Conservation (phyloP, 306 rosid species). For the Cicer arietinum region DNA sequence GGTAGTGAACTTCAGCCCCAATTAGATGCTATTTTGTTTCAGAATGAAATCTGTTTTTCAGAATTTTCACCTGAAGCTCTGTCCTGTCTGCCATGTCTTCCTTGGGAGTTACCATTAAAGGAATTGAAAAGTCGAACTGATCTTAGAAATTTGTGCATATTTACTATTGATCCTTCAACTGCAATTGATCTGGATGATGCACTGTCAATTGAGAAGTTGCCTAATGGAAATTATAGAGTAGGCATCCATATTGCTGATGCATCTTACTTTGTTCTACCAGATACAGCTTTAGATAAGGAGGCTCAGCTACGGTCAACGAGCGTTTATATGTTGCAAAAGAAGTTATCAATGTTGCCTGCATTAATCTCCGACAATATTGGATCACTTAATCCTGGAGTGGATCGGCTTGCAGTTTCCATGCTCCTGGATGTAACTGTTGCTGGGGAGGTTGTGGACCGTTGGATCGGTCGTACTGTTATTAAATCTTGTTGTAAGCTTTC, state of each 20-base stretch:
- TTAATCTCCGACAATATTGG: conserved; percentile 70
- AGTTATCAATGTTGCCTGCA: conserved; percentile 84
- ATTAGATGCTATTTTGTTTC: conserved; percentile 76
- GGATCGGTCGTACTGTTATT: conserved; percentile 88
- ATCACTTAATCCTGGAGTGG: conserved; percentile 87
- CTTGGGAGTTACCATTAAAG: conserved; percentile 78
- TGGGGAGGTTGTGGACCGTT: conserved; percentile 71
- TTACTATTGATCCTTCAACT: conserved; percentile 86
- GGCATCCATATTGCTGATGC: conserved; percentile 90
- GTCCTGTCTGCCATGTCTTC: conserved; percentile 61
- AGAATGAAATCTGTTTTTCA: conserved; percentile 64
- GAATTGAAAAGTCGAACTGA: conserved; percentile 72
- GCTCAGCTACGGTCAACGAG: conserved; percentile 80
- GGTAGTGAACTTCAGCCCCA: conserved; percentile 72
- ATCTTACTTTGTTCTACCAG: conserved; percentile 82
- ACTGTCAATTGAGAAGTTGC: conserved; percentile 71
- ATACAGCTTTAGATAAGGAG: conserved; percentile 69
- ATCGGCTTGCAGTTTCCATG: conserved; percentile 81
- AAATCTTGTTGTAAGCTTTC: conserved; percentile 92
- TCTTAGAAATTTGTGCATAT: conserved; percentile 74
- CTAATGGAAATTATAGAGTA: conserved; percentile 73
- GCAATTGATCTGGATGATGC: conserved; percentile 96
- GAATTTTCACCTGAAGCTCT: conserved; percentile 73
- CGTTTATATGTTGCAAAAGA: conserved; percentile 68
- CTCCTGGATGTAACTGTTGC: conserved; percentile 61